Evolutionary conservation across 768 basidiomycete genomes (phyloP).

Genomic region (Macrolepiota fuliginosa): DNA sequence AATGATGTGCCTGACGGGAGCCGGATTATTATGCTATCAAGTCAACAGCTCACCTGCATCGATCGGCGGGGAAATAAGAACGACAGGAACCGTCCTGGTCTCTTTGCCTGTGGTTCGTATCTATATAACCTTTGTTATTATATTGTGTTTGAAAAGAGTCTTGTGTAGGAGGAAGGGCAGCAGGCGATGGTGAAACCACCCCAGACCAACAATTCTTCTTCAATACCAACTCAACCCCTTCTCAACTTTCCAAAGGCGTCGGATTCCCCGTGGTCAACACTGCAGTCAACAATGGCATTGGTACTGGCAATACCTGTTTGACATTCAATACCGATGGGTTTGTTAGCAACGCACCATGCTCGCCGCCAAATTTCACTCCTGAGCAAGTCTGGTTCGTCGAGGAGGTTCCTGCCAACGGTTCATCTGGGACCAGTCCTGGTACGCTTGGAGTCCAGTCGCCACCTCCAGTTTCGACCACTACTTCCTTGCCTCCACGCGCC

Average conservation of each 20-base stretch:
- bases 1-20: conserved; percentile 25
- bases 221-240: conserved; percentile 18
- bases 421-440: background rate
- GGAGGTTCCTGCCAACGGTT: background rate
- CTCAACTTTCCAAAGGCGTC: conserved; percentile 11
- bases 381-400: conserved; percentile 25
- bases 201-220: conserved; percentile 27
- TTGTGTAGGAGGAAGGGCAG: conserved; percentile 24
- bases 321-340: conserved; percentile 24
- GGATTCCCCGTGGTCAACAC: conserved; percentile 17
- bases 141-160: background rate
- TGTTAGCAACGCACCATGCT: conserved; percentile 24
- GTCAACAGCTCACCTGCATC: conserved; percentile 26
- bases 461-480: background rate
- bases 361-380: conserved; percentile 24
- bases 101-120: conserved; percentile 24
- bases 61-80: conserved; percentile 24
- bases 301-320: conserved; percentile 24
- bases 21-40: conserved; percentile 27
- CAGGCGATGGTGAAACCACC: conserved; percentile 25
- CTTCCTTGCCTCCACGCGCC: background rate
- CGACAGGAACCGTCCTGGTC: conserved; percentile 24
- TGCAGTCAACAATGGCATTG: conserved; percentile 22
- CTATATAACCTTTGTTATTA: background rate
- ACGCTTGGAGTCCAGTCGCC: background rate